Evolutionary conservation across 1,139 yeast genomes (phyloP), one percentile per base, ranked within the genome.

Genomic region (Geotrichum klebahnii): DNA sequence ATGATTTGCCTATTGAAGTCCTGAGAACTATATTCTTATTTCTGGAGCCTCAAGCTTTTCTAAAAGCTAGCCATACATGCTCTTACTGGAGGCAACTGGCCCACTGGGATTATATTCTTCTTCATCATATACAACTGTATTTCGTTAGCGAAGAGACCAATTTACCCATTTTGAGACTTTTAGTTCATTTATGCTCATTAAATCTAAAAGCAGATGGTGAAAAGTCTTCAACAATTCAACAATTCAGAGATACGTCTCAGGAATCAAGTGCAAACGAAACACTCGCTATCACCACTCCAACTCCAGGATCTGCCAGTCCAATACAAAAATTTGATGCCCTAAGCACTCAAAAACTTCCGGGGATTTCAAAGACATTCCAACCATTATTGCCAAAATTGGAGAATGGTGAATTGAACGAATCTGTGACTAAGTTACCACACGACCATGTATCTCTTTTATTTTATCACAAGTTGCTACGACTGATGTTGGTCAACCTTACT

Each of bases 1-100:
- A 45, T 43, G 53, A 53, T 41, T 45, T 53, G 28, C 55, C 55
- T 22, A 40, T 44, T 35, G 55, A 53, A 47, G 53, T 53, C 14
- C 20, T 53, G 38, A 36, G 53, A 36, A 31, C 45, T 5, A 41
- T 50, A n/a, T 44, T 52, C 32, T 32, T 52, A 10, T 32, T 23
- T 40, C 33, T 52, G 9, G 42, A 50, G 8, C 53, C 55, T 4
- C 19, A 39, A n/a, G 46, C 51, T 16, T 52, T 46, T 35, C 44
- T 52, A 2, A 26, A 23, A 36, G 55, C 47, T 3, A 31, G 45
- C n/a, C 55, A 52, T 8, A 39, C 51, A 12, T 52, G 50, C 29
- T 12, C 31, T 5, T 36, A 37, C 29, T 52, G 53, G 53, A 34
- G 55, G 19, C 46, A 36, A 17, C 10, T 52, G n/a, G 35, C 55